phyloP scores from a whole-genome alignment of 2,329 filamentous ascomycete genomes.

The Penicillium griseofulvum region DNA sequence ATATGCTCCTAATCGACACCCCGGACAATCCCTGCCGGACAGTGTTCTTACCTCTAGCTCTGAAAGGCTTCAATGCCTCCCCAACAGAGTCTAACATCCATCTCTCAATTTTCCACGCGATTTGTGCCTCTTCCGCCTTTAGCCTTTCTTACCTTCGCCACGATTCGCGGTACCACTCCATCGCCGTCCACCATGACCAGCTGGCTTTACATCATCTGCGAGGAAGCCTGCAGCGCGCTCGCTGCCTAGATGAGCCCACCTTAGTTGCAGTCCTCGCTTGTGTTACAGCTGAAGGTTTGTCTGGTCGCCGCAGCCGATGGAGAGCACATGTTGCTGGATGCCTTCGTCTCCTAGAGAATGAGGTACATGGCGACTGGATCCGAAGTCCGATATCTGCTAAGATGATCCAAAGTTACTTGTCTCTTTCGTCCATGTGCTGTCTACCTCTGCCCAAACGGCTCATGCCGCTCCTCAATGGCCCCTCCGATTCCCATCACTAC shows the following conservation, averaged over 20 bases:
- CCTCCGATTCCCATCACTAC: conserved; percentile 22
- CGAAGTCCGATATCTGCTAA: conserved; percentile 13
- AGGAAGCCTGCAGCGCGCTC: conserved; percentile 16
- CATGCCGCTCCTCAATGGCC: conserved; percentile 20
- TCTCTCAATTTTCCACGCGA: conserved; percentile 31
- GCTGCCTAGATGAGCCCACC: conserved; percentile 18
- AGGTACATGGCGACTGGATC: conserved; percentile 21
- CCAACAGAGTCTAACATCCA: conserved; percentile 23
- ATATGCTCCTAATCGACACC: conserved; percentile 29
- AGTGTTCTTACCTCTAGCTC: conserved; percentile 26
- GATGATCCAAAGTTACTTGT: conserved; percentile 30
- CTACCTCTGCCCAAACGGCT: conserved; percentile 24
- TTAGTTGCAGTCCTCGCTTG: conserved; percentile 21
- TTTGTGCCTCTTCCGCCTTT: conserved; percentile 25
- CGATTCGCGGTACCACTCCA: conserved; percentile 23
- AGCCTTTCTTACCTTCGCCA: conserved; percentile 27
- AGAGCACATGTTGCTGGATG: conserved; percentile 24
- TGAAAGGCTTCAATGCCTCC: conserved; percentile 16
- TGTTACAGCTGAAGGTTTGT: conserved; percentile 27
- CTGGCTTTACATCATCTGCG: conserved; percentile 29
- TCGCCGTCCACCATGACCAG: conserved; percentile 30
- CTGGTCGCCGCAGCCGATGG: conserved; percentile 26
- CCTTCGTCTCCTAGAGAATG: conserved; percentile 21
- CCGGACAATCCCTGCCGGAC: conserved; percentile 31
- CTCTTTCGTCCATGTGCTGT: conserved; percentile 29